Conservation (phyloP, 2,329 filamentous ascomycete genomes). For the Metarhizium rileyi region DNA sequence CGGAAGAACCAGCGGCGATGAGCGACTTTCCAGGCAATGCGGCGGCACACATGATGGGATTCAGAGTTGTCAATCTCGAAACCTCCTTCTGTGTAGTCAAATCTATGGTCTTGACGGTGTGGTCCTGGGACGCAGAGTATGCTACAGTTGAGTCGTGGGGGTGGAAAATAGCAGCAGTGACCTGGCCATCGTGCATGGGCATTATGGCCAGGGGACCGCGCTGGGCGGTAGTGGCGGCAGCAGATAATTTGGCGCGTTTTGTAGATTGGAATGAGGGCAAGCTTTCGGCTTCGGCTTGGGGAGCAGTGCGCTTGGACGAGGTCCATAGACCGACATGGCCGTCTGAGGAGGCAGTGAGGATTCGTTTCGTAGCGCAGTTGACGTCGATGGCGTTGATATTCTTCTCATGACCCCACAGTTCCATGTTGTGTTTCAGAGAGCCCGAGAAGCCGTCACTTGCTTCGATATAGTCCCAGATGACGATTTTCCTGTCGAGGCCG, state of each 20-base stretch:
- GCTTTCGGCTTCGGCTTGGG: slow-evolving; percentile 59
- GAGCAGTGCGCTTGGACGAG: slow-evolving; percentile 64
- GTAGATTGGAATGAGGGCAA: slow-evolving; percentile 57
- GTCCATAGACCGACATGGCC: slow-evolving; percentile 84
- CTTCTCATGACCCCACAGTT: slow-evolving; percentile 74
- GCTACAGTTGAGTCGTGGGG: slow-evolving; percentile 76
- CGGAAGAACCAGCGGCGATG: slow-evolving; percentile 67
- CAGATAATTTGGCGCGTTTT: slow-evolving; percentile 65
- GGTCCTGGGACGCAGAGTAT: slow-evolving; percentile 86
- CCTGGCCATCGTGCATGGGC: slow-evolving; percentile 59
- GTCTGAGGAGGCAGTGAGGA: slow-evolving; percentile 81
- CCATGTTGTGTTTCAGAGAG: slow-evolving; percentile 61
- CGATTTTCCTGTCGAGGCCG: slow-evolving; percentile 73
- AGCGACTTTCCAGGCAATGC: slow-evolving; percentile 58
- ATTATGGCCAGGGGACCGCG: slow-evolving; percentile 72
- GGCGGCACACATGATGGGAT: slow-evolving; percentile 71
- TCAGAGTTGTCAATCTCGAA: slow-evolving; percentile 72
- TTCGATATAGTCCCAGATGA: slow-evolving; percentile 83
- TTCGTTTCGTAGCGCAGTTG: slow-evolving; percentile 61
- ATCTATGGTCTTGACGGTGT: slow-evolving; percentile 84
- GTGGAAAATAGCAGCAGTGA: slow-evolving; percentile 77
- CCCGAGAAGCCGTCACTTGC: slow-evolving; percentile 48
- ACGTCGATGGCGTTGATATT: slow-evolving; percentile 67
- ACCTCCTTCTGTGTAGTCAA: slow-evolving; percentile 71
- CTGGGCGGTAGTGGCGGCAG: slow-evolving; percentile 43